These are phyloP conservation scores for Exophiala xenobiotica DNA, from an alignment of 2,329 filamentous ascomycete species.

Conservation along the genomic window DNA sequence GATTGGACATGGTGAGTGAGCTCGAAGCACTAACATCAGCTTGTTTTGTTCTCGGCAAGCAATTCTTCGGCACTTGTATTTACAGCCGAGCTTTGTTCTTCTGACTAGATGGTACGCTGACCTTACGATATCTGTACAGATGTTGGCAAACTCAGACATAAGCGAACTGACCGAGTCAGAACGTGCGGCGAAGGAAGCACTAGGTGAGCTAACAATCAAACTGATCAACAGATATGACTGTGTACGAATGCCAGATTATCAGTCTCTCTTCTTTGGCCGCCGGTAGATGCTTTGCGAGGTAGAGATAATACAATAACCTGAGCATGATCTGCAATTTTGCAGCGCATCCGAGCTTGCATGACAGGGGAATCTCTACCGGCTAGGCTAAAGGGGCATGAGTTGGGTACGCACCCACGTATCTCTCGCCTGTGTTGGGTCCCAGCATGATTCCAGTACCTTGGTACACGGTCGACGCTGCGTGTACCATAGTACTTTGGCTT, in stretches of 20 bases:
- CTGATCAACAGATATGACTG: not conserved
- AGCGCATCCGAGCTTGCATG: not conserved
- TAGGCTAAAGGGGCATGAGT: too few species aligned
- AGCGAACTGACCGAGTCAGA: not conserved
- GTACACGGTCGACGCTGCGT: too few species aligned
- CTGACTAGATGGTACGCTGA: conserved; percentile 4
- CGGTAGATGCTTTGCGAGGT: not conserved
- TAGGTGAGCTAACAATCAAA: not conserved
- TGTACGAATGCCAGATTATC: not conserved
- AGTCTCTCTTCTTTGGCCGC: not conserved
- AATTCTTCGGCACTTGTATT: conserved; percentile 4
- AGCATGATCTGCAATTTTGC: not conserved
- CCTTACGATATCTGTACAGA: not conserved
- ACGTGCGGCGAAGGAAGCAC: not conserved
- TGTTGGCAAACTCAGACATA: not conserved
- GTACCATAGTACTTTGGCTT: too few species aligned
- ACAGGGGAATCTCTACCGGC: not conserved
- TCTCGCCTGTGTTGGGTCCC: too few species aligned
- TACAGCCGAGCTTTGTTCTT: conserved; percentile 1
- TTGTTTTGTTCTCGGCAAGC: conserved; percentile 3
- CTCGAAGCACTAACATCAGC: conserved; percentile 3
- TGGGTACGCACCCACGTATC: too few species aligned
- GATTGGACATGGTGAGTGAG: conserved; percentile 3
- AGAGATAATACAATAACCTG: not conserved
- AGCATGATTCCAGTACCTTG: too few species aligned